Base-by-base conservation (phyloP, 768 basidiomycete species). In the Gelatoporia subvermispora region DNA sequence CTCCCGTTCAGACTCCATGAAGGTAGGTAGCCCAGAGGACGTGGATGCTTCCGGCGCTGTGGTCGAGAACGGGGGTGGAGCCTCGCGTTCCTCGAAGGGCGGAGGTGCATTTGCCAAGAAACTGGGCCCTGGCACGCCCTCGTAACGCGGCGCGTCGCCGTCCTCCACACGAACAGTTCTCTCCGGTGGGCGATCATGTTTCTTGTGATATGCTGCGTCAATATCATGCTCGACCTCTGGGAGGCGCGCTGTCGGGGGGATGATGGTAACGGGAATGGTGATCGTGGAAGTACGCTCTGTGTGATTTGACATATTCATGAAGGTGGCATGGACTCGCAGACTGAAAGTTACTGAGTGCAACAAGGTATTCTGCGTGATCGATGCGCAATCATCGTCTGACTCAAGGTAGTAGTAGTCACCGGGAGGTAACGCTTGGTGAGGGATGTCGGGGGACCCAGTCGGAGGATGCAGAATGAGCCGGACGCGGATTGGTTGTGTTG, bases 311-410 rank as follows among this genome's bases (percentile, higher is more conserved):
- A 78, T 80, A 62, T 88, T 78, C 55, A 90, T 81, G 66, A 94
- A 93, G 3, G 90, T 89, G 15, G 84, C 68, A 52, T 81, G 79
- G 18, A 93, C 71, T 44, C 80, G 75, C 45, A 97, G 69, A 35
- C 78, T 74, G 66, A 96, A 98, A 1, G 80, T 73, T 20, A 95
- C 81, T n/a, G 73, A 71, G 65, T 96, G 94, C 28, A 95, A 74
- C 11, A 94, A 75, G 1, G 93, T 91, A 3, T 76, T 67, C 64
- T 94, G 91, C 0, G 87, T 84, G 60, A 92, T 85, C 23, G 85
- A 78, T 13, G 83, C 78, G 57, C 84, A 88, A 44, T 85, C 82
- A 24, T 77, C 69, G 54, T 81, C 83, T 57, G 69, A 73, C 47
- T 84, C 79, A 50, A 70, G 64, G 42, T 78, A 70, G 39, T 68